Conservation (phyloP, 2,329 filamentous ascomycete species). For the Calonectria honghensis region DNA sequence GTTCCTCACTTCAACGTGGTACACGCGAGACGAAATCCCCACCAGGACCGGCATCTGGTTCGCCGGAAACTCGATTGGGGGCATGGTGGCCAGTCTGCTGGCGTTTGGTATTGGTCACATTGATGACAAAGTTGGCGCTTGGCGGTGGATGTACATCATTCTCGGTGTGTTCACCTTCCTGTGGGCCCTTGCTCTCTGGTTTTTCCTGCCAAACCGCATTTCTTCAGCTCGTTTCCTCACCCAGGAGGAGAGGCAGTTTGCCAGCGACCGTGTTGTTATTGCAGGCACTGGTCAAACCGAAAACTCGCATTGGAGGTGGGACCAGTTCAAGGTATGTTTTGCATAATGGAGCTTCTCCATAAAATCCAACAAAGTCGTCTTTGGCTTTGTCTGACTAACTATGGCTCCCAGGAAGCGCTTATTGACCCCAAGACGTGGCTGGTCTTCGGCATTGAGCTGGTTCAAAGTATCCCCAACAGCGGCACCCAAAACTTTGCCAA, state of each 20-base stretch:
- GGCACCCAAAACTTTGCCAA: slow-evolving; percentile 77
- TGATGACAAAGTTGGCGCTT: slow-evolving; percentile 66
- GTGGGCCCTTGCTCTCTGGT: slow-evolving; percentile 68
- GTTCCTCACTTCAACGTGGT: slow-evolving; percentile 74
- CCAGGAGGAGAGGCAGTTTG: slow-evolving; percentile 69
- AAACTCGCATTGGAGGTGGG: slow-evolving; percentile 68
- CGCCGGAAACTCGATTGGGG: slow-evolving; percentile 70
- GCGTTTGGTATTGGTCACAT: slow-evolving; percentile 76
- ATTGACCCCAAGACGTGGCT: slow-evolving; percentile 77
- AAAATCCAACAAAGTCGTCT: too few species aligned
- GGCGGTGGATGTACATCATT: slow-evolving; percentile 76
- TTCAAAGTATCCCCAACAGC: slow-evolving; percentile 76
- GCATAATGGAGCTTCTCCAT: too few species aligned
- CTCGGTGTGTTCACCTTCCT: slow-evolving; percentile 71
- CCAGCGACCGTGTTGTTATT: slow-evolving; percentile 67
- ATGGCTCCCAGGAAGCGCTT: slow-evolving; percentile 66
- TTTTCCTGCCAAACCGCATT: slow-evolving; percentile 71
- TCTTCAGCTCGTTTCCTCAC: slow-evolving; percentile 75
- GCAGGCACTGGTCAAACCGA: slow-evolving; percentile 73
- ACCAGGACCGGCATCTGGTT: slow-evolving; percentile 74
- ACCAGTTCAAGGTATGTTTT: slow-evolving; percentile 62
- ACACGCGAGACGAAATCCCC: slow-evolving; percentile 74
- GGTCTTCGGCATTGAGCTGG: slow-evolving; percentile 70
- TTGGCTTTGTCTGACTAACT: neutral
- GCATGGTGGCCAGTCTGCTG: slow-evolving; percentile 68